These are phyloP conservation scores for Heliamphora pulchella DNA, from an alignment of 179 eudicot genomes.

Conservation along the genomic window DNA sequence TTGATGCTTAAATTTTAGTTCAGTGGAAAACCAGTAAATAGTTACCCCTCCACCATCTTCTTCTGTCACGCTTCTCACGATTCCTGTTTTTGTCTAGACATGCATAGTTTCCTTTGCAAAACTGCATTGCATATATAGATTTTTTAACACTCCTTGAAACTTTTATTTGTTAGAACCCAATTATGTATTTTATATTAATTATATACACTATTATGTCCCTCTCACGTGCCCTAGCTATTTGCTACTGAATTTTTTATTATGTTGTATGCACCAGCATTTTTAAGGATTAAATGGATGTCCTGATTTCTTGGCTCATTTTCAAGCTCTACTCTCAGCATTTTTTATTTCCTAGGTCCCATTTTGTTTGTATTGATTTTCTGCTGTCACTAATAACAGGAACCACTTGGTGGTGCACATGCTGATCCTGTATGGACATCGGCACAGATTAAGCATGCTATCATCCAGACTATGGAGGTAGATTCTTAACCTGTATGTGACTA, in stretches of 20 bases:
- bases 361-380: background rate
- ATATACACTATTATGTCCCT: background rate
- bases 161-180: background rate
- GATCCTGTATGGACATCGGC: constrained; percentile 35
- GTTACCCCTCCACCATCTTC: too few species aligned
- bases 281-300: background rate
- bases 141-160: background rate
- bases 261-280: background rate
- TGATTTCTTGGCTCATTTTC: background rate
- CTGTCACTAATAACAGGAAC: constrained; percentile 24
- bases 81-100: too few species aligned
- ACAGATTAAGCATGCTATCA: constrained; percentile 30
- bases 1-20: too few species aligned
- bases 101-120: background rate
- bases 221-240: background rate
- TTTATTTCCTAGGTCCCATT: background rate
- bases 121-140: background rate
- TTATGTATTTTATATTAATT: background rate
- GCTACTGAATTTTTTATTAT: background rate
- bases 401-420: constrained; percentile 40
- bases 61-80: background rate
- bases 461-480: constrained; percentile 28
- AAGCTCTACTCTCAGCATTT: background rate
- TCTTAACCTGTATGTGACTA: background rate
- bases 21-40: too few species aligned